Conservation (phyloP, 352 stramenopile species). For the Pythium folliculosum region DNA sequence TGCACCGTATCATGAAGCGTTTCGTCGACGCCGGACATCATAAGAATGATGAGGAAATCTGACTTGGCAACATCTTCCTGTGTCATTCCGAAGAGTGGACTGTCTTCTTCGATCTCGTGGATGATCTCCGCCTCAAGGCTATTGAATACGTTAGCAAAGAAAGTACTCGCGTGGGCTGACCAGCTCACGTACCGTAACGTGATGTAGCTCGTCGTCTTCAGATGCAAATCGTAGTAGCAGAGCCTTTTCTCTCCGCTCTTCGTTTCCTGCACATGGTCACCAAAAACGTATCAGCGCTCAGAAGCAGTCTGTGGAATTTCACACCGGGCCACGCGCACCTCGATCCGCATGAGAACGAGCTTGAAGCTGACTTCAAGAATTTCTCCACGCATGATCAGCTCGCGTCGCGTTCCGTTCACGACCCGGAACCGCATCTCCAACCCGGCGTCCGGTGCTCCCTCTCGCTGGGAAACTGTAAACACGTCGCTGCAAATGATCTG, state of each 20-base stretch:
- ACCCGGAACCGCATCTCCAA: conserved; percentile 62
- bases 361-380: conserved; percentile 64
- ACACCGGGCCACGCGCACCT: conserved; percentile 30
- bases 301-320: not conserved
- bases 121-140: conserved; percentile 59
- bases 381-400: conserved; percentile 44
- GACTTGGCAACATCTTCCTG: conserved; percentile 34
- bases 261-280: conserved; percentile 30
- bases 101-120: conserved; percentile 42
- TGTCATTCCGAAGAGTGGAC: conserved; percentile 47
- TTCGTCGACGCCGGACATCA: conserved; percentile 59
- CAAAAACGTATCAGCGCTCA: not conserved
- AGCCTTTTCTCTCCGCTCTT: conserved; percentile 46
- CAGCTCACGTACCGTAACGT: conserved; percentile 35
- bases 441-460: conserved; percentile 6
- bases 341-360: conserved; percentile 62
- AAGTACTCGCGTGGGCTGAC: no score
- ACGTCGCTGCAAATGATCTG: conserved; percentile 57
- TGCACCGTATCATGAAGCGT: conserved; percentile 66
- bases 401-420: conserved; percentile 51
- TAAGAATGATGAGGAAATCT: conserved; percentile 57
- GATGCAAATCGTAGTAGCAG: conserved; percentile 63
- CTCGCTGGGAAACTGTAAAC: conserved; percentile 43
- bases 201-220: conserved; percentile 52
- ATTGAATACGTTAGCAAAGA: not conserved